A percentile compares a stretch with the other conserved stretches of the same genome.
Conservation (phyloP, 805 yeast genomes). For the Candida takata region DNA sequence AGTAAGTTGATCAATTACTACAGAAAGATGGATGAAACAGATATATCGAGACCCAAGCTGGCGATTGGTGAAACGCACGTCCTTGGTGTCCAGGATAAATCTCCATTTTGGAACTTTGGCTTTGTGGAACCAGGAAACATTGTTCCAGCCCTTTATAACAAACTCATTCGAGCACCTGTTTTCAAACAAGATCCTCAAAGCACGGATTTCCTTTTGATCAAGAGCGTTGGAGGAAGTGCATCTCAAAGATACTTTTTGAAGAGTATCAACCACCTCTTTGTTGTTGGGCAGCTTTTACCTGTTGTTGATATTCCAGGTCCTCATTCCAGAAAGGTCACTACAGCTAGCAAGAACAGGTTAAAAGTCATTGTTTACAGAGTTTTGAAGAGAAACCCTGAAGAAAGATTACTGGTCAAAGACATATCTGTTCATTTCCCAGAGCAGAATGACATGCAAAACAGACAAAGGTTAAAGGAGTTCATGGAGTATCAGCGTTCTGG, state of each 20-base stretch:
- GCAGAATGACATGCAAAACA: constrained; percentile 93
- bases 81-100: constrained; percentile 89
- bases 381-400: constrained; percentile 64
- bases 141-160: constrained; percentile 89
- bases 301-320: constrained; percentile 97
- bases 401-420: constrained; percentile 77
- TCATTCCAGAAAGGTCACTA: constrained; percentile 90
- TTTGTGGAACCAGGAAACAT: constrained; percentile 91
- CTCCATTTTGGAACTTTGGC: constrained; percentile 98
- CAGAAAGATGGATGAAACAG: constrained; percentile 75
- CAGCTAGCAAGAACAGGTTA: constrained; percentile 82
- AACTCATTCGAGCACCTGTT: constrained; percentile 87
- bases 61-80: constrained; percentile 93
- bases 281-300: constrained; percentile 90
- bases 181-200: constrained; percentile 73
- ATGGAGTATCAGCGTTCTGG: constrained; percentile 97
- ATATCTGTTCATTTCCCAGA: constrained; percentile 92
- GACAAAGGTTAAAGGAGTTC: constrained; percentile 92
- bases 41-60: constrained; percentile 78
- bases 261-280: constrained; percentile 62
- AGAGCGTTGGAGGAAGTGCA: constrained; percentile 75
- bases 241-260: constrained; percentile 61
- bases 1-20: constrained; percentile 89
- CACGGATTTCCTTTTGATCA: constrained; percentile 77
- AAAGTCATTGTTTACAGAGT: constrained; percentile 92